phyloP scores from a whole-genome alignment of 352 stramenopile genomes.

The Globisporangium alternatum region DNA sequence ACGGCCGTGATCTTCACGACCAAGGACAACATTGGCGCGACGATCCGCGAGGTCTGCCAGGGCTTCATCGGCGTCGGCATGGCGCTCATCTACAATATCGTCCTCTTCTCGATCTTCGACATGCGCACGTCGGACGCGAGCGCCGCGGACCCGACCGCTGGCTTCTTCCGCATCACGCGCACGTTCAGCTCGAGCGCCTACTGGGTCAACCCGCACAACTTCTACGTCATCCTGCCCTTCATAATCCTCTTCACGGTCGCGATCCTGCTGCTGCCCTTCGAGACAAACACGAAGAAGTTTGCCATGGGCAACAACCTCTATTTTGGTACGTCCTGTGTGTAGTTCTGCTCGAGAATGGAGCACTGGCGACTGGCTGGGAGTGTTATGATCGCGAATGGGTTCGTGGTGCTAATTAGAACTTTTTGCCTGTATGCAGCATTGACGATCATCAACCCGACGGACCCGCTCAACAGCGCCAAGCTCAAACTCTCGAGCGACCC shows the following conservation, averaged over 20 bases:
- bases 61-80: constrained; percentile 38
- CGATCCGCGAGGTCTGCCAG: constrained; percentile 39
- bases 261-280: constrained; percentile 52
- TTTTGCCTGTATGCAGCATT: constrained; percentile 28
- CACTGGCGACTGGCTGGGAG: not conserved
- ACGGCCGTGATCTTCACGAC: constrained; percentile 39
- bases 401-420: not conserved
- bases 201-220: constrained; percentile 47
- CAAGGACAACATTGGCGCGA: constrained; percentile 38
- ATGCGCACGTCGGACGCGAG: constrained; percentile 31
- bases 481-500: constrained; percentile 40
- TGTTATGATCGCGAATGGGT: not conserved
- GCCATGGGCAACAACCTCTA: constrained; percentile 63
- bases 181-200: constrained; percentile 50
- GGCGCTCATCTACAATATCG: constrained; percentile 65
- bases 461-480: constrained; percentile 28
- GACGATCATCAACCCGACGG: constrained; percentile 57
- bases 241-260: constrained; percentile 57
- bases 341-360: not conserved
- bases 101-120: constrained; percentile 41
- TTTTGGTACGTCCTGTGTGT: constrained; percentile 30
- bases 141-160: constrained; percentile 20
- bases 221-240: constrained; percentile 49
- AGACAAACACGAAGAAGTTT: constrained; percentile 66
- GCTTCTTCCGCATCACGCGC: constrained; percentile 45